Percentiles rank a stretch among this genome's conserved stretches.
Evolutionary conservation across 148 eudicot genomes (phyloP).

Genomic region (Persicaria tinctoria): DNA sequence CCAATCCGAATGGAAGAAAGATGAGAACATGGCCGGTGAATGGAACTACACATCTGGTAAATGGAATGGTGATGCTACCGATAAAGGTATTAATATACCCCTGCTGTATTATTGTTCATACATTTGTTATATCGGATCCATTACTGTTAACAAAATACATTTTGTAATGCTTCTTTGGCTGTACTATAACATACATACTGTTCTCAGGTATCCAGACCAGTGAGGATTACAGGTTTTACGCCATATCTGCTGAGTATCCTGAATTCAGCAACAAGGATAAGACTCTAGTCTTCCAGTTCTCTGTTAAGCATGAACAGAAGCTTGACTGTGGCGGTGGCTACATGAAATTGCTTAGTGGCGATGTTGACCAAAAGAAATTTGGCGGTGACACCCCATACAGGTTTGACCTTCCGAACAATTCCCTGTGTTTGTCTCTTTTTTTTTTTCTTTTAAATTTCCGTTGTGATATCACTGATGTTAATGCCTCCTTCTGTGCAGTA

Average conservation of each 20-base stretch:
- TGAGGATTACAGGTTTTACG: constrained; percentile 90
- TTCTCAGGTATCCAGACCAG: constrained; percentile 82
- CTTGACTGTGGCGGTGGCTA: constrained; percentile 99
- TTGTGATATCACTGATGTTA: background rate
- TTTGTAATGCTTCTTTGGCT: background rate
- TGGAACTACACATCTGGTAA: constrained; percentile 95
- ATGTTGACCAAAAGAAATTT: constrained; percentile 78
- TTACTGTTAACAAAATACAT: background rate
- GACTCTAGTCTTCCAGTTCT: constrained; percentile 86
- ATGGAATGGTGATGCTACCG: constrained; percentile 84
- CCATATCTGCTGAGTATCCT: constrained; percentile 92
- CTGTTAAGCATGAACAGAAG: constrained; percentile 98
- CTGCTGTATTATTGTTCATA: background rate
- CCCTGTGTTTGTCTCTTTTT: background rate
- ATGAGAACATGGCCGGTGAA: constrained; percentile 88
- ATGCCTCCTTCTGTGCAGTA: constrained; percentile 35
- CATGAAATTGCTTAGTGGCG: constrained; percentile 92
- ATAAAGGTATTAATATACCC: constrained; percentile 46
- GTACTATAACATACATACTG: background rate
- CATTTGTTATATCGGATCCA: background rate
- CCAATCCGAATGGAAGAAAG: constrained; percentile 93
- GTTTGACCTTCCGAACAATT: constrained; percentile 20
- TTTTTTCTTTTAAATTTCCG: background rate
- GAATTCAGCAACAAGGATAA: constrained; percentile 97
- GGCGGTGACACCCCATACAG: constrained; percentile 98